Conservation (phyloP, 805 yeast species). For the Pichia nakasei region DNA sequence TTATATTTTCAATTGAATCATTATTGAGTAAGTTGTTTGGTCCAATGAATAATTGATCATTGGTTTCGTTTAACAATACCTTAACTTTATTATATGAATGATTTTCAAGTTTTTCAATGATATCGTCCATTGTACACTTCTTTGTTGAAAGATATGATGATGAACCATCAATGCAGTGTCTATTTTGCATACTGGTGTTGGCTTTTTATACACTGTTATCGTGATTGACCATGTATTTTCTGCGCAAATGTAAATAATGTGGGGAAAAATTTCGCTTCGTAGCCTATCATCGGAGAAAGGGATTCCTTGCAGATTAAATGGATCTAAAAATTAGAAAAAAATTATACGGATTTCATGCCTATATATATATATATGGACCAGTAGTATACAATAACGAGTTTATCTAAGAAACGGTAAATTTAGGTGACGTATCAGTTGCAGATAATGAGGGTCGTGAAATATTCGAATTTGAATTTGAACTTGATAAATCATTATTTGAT, state of each 20-base stretch:
- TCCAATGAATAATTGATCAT: slow-evolving; percentile 22
- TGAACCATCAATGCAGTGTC: too few relatives aligned
- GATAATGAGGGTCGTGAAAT: background rate
- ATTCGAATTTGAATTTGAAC: background rate
- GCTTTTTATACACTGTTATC: too few relatives aligned
- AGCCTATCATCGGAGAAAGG: too few relatives aligned
- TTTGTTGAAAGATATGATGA: too few relatives aligned
- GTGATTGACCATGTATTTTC: too few relatives aligned
- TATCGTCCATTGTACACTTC: background rate
- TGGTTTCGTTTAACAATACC: slow-evolving; percentile 17
- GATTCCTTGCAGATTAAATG: too few relatives aligned
- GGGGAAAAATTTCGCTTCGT: too few relatives aligned
- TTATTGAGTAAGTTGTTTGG: slow-evolving; percentile 16
- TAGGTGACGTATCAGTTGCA: background rate
- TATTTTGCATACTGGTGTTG: too few relatives aligned
- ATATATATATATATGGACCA: too few relatives aligned
- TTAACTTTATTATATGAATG: slow-evolving; percentile 12
- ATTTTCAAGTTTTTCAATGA: background rate
- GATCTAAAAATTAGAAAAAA: too few relatives aligned
- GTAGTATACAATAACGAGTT: too few relatives aligned
- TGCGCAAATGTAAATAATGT: background rate
- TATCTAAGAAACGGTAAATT: background rate
- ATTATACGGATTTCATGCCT: too few relatives aligned
- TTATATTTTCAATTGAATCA: slow-evolving; percentile 15
- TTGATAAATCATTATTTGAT: background rate